Base-by-base conservation (phyloP, 2,329 filamentous ascomycete species). In the Phaeosphaeriaceae sp. region DNA sequence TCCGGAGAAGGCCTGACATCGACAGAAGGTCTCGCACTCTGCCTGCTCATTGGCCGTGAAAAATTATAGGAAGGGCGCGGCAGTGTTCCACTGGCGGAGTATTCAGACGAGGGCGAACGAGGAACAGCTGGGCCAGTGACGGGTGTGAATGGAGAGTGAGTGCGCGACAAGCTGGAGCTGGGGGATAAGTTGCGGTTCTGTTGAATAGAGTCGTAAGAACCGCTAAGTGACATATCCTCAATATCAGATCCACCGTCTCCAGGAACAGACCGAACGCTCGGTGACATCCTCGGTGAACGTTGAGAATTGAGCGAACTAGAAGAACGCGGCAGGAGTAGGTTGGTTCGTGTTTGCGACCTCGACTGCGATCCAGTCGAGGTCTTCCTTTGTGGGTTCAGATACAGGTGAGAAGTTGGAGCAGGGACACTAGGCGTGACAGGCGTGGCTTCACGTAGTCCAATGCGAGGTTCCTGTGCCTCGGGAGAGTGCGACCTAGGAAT, bases 41-140 rank as follows among this genome's bases (percentile, higher is more conserved):
- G 83, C 67, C 87, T 82, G 72, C 93, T 97, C 52, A 96, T 76
- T 0, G 94, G 94, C 35, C 94, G 84, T 0, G 94, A 97, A 72
- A 97, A 97, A 74, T 99, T 97, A 75, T 95, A 93, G 0, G 89
- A 85, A 1, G 91, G 89, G 13, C 87, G 83, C 11, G 87, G 85
- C 29, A 92, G 74, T 23, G 78, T 74, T 28, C 83, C 80, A 39
- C 76, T 81, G 36, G 82, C 81, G 2, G 92, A 96, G 42, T 84
- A 83, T 54, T 96, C 90, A 1, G 93, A 97, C 0, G 94, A 97
- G 2, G 92, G 91, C 1, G 92, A 96, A 64, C 92, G 83, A 50
- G 86, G 83, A 62, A 87, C 58, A 8, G 61, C 56, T 1, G 84
- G 79, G 13, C 83, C 80, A 49, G 82, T 74, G 42, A 79, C 81